Percentiles rank a stretch among this genome's conserved stretches.
Evolutionary conservation across 2,329 filamentous ascomycete species (phyloP).

Genomic region (Xylaria polymorpha): DNA sequence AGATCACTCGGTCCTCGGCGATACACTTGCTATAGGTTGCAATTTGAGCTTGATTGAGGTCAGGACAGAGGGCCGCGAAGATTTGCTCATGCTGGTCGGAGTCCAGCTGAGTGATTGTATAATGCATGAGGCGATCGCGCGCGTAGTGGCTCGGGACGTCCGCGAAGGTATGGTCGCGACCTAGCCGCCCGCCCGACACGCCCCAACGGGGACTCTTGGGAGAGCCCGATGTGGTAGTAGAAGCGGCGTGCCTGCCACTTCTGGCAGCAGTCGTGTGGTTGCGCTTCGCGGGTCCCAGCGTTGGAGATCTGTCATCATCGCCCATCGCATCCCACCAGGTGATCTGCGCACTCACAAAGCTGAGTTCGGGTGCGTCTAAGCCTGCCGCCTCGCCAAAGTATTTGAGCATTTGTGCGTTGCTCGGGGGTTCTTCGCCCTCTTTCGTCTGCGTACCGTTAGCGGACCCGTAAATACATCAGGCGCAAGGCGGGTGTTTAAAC

Average conservation of each 20-base stretch:
- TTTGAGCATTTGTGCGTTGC: constrained; percentile 6
- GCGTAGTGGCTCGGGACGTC: constrained; percentile 27
- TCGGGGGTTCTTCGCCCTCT: not conserved
- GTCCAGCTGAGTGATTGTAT: constrained; percentile 14
- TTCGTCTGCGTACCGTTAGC: not conserved
- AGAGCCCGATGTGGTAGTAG: not conserved
- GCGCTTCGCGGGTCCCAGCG: no score
- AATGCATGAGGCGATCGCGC: constrained; percentile 27
- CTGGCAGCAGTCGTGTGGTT: no score
- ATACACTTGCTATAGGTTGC: constrained; percentile 2
- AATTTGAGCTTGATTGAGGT: constrained; percentile 8
- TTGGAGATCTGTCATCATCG: not conserved
- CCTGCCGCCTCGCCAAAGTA: not conserved
- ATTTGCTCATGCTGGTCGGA: constrained; percentile 9
- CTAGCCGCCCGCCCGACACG: constrained; percentile 17
- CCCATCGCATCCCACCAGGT: constrained; percentile 13
- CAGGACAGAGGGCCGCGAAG: constrained; percentile 18
- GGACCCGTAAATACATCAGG: constrained; percentile 2
- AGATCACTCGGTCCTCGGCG: no score
- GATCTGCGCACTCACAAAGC: not conserved
- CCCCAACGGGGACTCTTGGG: not conserved
- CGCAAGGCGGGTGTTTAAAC: constrained; percentile 1
- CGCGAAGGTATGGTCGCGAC: constrained; percentile 25
- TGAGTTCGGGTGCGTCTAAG: not conserved
- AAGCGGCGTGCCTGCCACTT: not conserved